Conservation (phyloP, 23 red algal genomes). For the Pyropia haitanensis region DNA sequence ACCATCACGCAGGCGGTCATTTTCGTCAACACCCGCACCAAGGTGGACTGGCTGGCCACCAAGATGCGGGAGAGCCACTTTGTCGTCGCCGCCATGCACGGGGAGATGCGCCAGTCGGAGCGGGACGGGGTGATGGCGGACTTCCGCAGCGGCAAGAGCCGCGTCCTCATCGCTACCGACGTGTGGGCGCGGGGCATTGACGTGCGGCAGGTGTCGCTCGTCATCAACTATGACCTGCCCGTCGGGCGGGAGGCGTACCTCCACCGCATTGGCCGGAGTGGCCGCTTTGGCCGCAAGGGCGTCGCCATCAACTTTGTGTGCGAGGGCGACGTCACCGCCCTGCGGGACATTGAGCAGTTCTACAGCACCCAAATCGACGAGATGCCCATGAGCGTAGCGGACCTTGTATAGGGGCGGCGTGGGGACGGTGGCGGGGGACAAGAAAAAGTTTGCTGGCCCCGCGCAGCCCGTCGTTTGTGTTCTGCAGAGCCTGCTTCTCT, state of each 20-base stretch:
- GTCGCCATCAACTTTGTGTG: slow-evolving; percentile 74
- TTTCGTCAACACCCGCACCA: slow-evolving; percentile 65
- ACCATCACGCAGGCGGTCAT: slow-evolving; percentile 85
- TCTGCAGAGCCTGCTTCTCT: too few relatives aligned
- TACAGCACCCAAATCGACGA: slow-evolving; percentile 70
- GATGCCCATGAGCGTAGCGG: slow-evolving; percentile 61
- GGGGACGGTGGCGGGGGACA: background rate
- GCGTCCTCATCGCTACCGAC: slow-evolving; percentile 84
- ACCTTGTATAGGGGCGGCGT: slow-evolving; percentile 31
- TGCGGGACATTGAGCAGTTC: slow-evolving; percentile 66
- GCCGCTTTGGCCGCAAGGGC: slow-evolving; percentile 80
- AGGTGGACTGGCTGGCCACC: slow-evolving; percentile 82
- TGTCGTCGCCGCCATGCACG: slow-evolving; percentile 59
- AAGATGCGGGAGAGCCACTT: slow-evolving; percentile 64
- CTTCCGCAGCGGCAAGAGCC: slow-evolving; percentile 48
- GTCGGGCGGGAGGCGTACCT: slow-evolving; percentile 65
- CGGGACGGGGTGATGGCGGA: slow-evolving; percentile 55
- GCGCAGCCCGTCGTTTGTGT: too few relatives aligned
- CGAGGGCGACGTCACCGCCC: slow-evolving; percentile 21
- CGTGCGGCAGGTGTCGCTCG: slow-evolving; percentile 73
- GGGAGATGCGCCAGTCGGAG: slow-evolving; percentile 63
- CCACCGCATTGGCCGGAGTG: slow-evolving; percentile 82
- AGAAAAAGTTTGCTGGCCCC: too few relatives aligned
- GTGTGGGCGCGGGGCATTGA: slow-evolving; percentile 84
- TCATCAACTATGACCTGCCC: slow-evolving; percentile 88